phyloP scores from a whole-genome alignment of 2,329 filamentous ascomycete species.

The Epicoccum sorghinum region DNA sequence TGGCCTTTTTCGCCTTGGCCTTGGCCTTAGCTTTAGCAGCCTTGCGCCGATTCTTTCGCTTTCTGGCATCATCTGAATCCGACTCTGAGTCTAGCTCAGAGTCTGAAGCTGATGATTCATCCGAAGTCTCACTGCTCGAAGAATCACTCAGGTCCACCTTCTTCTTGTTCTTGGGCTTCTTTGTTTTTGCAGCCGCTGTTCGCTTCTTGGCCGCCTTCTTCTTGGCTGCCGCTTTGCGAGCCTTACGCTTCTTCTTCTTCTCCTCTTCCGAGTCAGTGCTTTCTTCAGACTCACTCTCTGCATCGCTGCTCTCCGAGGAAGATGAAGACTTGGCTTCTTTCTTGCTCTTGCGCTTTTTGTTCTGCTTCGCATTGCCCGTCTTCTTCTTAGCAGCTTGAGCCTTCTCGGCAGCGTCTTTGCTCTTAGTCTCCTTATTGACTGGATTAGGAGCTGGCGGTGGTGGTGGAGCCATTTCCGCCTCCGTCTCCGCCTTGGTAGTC shows the following conservation, averaged over 20 bases:
- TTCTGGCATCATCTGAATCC: slow-evolving; percentile 14
- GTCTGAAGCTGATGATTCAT: slow-evolving; percentile 22
- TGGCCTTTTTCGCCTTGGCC: slow-evolving; percentile 29
- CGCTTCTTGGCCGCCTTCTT: slow-evolving; percentile 22
- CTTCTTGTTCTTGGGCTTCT: slow-evolving; percentile 29
- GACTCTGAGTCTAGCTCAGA: slow-evolving; percentile 18
- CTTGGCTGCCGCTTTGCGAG: slow-evolving; percentile 17
- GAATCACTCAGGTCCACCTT: slow-evolving; percentile 26
- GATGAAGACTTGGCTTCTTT: slow-evolving; percentile 20
- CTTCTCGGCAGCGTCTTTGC: neutral
- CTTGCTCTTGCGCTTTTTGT: slow-evolving; percentile 29
- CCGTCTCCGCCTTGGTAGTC: neutral
- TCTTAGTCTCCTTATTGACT: neutral
- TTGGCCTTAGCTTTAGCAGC: slow-evolving; percentile 27
- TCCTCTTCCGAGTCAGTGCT: slow-evolving; percentile 29
- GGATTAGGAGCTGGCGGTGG: neutral
- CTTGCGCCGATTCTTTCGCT: slow-evolving; percentile 22
- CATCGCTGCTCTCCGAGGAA: slow-evolving; percentile 31
- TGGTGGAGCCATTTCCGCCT: neutral
- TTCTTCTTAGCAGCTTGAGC: neutral
- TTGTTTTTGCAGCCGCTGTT: slow-evolving; percentile 9
- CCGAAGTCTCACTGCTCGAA: slow-evolving; percentile 22
- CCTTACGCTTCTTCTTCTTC: slow-evolving; percentile 25
- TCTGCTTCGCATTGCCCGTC: slow-evolving; percentile 20
- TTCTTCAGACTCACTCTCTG: slow-evolving; percentile 26